Evolutionary conservation across 106 monocot species (phyloP).

Genomic region (Acanthochlamys bracteata): DNA sequence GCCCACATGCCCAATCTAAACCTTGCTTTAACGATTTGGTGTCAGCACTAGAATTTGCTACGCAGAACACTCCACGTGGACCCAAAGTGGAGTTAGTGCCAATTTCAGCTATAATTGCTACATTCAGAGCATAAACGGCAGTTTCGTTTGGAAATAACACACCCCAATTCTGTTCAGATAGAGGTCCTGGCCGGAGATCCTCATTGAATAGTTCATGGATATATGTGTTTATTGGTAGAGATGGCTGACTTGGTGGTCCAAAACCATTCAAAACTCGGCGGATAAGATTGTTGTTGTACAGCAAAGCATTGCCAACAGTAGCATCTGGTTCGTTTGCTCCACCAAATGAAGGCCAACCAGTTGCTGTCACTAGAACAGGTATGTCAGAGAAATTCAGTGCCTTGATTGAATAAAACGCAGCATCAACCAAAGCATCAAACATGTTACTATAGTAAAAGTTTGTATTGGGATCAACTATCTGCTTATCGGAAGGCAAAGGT

Average conservation of each 20-base stretch:
- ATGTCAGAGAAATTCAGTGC: conserved; percentile 67
- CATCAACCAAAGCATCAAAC: conserved; percentile 96
- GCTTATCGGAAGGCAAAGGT: conserved; percentile 38
- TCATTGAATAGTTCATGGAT: conserved; percentile 83
- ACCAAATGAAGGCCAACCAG: conserved; percentile 82
- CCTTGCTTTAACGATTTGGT: conserved; percentile 45
- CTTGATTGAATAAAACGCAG: conserved; percentile 72
- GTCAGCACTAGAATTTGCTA: conserved; percentile 59
- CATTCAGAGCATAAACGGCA: conserved; percentile 40
- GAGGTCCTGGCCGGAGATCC: conserved; percentile 38
- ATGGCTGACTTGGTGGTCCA: conserved; percentile 56
- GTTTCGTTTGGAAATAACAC: conserved; percentile 62
- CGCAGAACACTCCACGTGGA: conserved; percentile 51
- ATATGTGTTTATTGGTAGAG: conserved; percentile 33
- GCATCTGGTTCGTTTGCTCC: conserved; percentile 55
- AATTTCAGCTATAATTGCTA: conserved; percentile 12
- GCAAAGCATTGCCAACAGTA: conserved; percentile 68
- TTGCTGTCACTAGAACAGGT: conserved; percentile 67
- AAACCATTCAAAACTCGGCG: conserved; percentile 54
- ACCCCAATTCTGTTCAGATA: conserved; percentile 79
- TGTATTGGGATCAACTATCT: conserved; percentile 81
- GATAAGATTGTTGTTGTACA: conserved; percentile 75
- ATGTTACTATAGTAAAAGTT: conserved; percentile 59
- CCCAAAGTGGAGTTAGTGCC: conserved; percentile 14
- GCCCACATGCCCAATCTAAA: conserved; percentile 89